phyloP scores from a whole-genome alignment of 345 rosid species.

The Salix purpurea region DNA sequence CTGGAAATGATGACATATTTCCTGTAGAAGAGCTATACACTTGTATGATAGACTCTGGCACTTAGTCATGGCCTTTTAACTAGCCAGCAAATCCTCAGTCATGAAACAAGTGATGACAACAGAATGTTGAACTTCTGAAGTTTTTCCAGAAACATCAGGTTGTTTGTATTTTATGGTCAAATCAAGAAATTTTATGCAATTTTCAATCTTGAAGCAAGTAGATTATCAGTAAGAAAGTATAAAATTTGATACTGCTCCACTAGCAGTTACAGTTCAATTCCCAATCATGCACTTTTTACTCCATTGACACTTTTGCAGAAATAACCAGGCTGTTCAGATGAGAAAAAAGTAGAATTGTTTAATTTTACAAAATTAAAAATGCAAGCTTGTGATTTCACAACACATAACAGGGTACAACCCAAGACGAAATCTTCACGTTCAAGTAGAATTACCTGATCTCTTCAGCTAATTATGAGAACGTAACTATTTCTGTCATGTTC shows the following conservation, averaged over 20 bases:
- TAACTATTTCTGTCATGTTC: not conserved
- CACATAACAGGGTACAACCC: no score
- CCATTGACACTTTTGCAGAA: not conserved
- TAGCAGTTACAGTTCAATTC: not conserved
- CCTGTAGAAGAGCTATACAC: conserved; percentile 17
- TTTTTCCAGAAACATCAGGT: not conserved
- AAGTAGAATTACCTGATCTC: not conserved
- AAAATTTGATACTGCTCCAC: not conserved
- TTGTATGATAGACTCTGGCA: conserved; percentile 8
- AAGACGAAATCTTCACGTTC: not conserved
- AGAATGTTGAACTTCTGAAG: not conserved
- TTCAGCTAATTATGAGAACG: not conserved
- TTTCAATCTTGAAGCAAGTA: not conserved
- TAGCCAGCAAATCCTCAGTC: not conserved
- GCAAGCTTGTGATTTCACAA: not conserved
- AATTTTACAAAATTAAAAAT: not conserved
- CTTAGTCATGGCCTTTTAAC: not conserved
- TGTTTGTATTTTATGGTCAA: not conserved
- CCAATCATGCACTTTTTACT: not conserved
- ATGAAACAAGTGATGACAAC: not conserved
- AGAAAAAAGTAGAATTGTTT: not conserved
- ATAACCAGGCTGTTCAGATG: not conserved
- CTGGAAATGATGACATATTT: not conserved
- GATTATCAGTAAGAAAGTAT: not conserved
- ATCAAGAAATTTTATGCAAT: not conserved